Base-by-base conservation (phyloP, 495 filamentous ascomycete genomes). In the Talaromyces ruber region DNA sequence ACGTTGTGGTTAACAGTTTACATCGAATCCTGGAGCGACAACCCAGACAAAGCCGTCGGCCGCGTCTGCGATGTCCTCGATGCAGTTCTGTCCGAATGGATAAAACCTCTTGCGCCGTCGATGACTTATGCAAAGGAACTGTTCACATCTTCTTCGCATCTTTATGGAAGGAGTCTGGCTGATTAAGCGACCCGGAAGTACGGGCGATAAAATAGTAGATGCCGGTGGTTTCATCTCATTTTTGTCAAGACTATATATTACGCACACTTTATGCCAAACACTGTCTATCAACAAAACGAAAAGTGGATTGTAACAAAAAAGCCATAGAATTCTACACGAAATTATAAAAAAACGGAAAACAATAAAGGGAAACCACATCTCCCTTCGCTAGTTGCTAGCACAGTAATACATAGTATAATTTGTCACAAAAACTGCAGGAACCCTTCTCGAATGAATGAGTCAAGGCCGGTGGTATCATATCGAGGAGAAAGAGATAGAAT, bases 61-160 rank as follows among this genome's bases (percentile, higher is more conserved):
- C 76, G 78, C 4, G 87, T 86, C 30, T 74, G 81, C 63, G 76
- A 82, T 61, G 75, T 82, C 16, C 77, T 83, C 60, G 60, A 73
- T 51, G 71, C 77, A 59, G 74, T 89, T 52, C 62, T 79, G 60
- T 72, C 72, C 32, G 81, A 87, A 71, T 89, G 86, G 87, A 83
- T 89, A 52, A 65, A 69, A 56, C 70, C 66, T 14, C 79, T 72
- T 60, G 69, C 76, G 16, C 75, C 77, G 30, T 71, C 68, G 2
- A 76, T 79, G 72, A 73, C 72, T 4, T 70, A 67, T 34, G 73
- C 66, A 61, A 65, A 73, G 47, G 65, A 73, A 60, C 67, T 78
- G 21, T 67, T 66, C 0, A 78, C 77, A 11, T 80, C 77, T 16
- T 80, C 77, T 16, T 74, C 75, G 6, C 65, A 74, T 64, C 53